These are phyloP conservation scores for Saccharomycopsis fermentans DNA, from an alignment of 805 yeast genomes.

Conservation along the genomic window DNA sequence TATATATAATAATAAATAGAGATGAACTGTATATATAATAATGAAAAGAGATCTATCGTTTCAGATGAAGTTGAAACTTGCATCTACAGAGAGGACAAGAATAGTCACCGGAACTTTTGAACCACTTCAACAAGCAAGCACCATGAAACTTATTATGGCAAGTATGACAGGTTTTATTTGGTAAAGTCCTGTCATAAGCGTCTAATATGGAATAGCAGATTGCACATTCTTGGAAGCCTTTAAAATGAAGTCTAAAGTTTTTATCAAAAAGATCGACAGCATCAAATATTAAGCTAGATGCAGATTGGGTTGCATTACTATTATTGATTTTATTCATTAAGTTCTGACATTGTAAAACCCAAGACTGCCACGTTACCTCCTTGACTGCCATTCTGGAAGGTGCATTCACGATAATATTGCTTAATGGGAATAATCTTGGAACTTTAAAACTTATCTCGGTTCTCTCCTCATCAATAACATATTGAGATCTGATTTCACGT, in stretches of 20 bases:
- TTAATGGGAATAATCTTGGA: slow-evolving; percentile 71
- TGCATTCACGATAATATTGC: slow-evolving; percentile 66
- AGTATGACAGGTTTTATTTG: slow-evolving; percentile 78
- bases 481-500: slow-evolving; percentile 62
- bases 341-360: slow-evolving; percentile 86
- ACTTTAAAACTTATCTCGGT: slow-evolving; percentile 68
- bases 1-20: no score
- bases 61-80: slow-evolving; percentile 30
- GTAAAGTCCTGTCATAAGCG: slow-evolving; percentile 76
- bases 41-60: neutral
- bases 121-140: slow-evolving; percentile 95
- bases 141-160: slow-evolving; percentile 93
- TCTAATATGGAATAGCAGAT: slow-evolving; percentile 90
- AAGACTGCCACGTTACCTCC: slow-evolving; percentile 88
- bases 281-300: slow-evolving; percentile 33
- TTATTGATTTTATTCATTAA: slow-evolving; percentile 44
- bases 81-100: slow-evolving; percentile 93
- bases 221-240: slow-evolving; percentile 95
- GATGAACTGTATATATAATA: no score
- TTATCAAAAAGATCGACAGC: slow-evolving; percentile 59
- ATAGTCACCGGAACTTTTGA: slow-evolving; percentile 82
- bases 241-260: slow-evolving; percentile 75
- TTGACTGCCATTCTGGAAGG: slow-evolving; percentile 76
- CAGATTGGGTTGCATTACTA: slow-evolving; percentile 35
- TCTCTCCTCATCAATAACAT: slow-evolving; percentile 77